A percentile compares a stretch with the other conserved stretches of the same genome.
Conservation (phyloP, 768 basidiomycete species). For the Auriculariales sp. region DNA sequence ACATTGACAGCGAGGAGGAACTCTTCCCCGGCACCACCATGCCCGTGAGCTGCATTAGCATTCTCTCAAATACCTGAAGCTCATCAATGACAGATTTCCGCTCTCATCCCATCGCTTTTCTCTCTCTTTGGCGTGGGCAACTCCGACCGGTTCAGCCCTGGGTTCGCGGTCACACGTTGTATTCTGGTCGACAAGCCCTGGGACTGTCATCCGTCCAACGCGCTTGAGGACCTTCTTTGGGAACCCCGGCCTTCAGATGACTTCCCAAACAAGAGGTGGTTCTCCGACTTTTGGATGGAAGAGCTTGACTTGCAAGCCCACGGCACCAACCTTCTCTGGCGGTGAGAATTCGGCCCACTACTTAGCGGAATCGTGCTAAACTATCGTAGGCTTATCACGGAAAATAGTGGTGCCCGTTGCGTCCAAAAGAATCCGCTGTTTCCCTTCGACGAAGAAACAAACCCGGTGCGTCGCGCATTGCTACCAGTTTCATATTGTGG, state of each 20-base stretch:
- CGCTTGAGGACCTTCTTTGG: neutral
- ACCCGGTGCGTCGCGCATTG: no score
- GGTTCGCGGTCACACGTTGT: neutral
- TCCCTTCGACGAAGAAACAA: neutral
- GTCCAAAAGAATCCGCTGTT: conserved; percentile 1
- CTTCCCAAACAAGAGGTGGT: neutral
- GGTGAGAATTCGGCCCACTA: neutral
- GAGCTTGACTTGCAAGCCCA: neutral
- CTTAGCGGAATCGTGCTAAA: neutral
- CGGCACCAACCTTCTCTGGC: neutral
- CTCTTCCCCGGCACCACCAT: neutral
- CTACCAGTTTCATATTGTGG: no score
- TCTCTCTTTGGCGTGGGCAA: neutral
- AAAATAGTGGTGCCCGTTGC: neutral
- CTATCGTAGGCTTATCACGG: neutral
- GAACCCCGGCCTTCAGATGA: neutral
- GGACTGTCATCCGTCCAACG: neutral
- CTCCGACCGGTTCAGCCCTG: neutral
- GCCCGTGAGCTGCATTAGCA: neutral
- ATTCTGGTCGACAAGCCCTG: neutral
- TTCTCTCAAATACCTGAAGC: neutral
- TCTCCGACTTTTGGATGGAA: neutral
- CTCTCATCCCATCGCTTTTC: neutral
- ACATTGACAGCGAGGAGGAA: neutral
- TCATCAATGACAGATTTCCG: neutral